These are phyloP conservation scores for Mortierella alpina DNA, from an alignment of 192 early-diverging fungal species.

Conservation along the genomic window DNA sequence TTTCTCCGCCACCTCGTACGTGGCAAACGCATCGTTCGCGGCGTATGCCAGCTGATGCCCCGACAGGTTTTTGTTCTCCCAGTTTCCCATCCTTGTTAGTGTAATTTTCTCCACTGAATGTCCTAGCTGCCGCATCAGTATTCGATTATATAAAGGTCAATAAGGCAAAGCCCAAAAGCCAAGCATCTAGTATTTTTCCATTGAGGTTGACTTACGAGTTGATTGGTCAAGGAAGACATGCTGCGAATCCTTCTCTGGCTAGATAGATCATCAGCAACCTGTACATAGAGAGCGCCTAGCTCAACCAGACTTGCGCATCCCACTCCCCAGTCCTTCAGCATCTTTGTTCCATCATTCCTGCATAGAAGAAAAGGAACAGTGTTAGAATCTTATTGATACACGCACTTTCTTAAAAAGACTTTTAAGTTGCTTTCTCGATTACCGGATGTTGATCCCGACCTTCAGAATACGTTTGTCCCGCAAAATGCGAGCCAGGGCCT, in stretches of 20 bases:
- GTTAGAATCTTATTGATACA: neutral
- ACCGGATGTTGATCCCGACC: conserved; percentile 48
- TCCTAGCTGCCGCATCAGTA: conserved; percentile 14
- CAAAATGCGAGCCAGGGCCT: conserved; percentile 22
- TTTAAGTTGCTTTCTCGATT: neutral
- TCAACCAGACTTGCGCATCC: conserved; percentile 33
- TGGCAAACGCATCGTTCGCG: conserved; percentile 53
- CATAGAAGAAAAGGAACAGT: neutral
- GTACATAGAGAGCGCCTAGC: conserved; percentile 28
- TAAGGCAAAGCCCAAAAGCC: neutral
- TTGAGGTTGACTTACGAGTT: conserved; percentile 16
- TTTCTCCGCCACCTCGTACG: conserved; percentile 35
- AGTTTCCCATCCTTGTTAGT: conserved; percentile 31
- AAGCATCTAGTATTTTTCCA: no score
- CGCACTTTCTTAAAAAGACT: neutral
- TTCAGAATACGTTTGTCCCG: conserved; percentile 31
- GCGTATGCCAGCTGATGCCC: conserved; percentile 26
- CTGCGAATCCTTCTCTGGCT: conserved; percentile 25
- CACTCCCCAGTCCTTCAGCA: conserved; percentile 49
- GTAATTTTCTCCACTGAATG: conserved; percentile 25
- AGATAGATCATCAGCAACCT: conserved; percentile 14
- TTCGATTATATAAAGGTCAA: neutral
- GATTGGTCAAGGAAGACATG: conserved; percentile 22
- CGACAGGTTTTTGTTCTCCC: conserved; percentile 21
- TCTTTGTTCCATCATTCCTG: conserved; percentile 44